Conservation (phyloP, 1,284 basidiomycete species). For the Athelia sp. region DNA sequence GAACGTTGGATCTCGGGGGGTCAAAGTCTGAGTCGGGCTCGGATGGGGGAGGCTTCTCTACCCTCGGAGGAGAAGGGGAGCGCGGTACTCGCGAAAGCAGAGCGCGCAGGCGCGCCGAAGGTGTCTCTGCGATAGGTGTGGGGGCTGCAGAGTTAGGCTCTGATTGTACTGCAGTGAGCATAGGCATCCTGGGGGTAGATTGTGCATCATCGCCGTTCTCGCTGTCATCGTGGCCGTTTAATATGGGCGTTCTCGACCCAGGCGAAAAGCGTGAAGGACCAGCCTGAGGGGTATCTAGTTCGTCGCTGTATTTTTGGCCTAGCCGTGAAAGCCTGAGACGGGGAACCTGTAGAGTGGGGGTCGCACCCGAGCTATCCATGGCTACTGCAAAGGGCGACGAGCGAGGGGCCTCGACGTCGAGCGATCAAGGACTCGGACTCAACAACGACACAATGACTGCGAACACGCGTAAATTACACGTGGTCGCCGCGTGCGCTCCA, state of each 20-base stretch:
- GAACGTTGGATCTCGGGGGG: slow-evolving; percentile 33
- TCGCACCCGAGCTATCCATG: neutral
- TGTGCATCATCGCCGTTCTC: slow-evolving; percentile 44
- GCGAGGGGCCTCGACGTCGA: neutral
- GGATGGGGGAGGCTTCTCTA: slow-evolving; percentile 34
- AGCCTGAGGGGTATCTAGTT: slow-evolving; percentile 27
- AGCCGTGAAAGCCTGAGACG: slow-evolving; percentile 41
- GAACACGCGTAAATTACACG: neutral
- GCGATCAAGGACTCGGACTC: neutral
- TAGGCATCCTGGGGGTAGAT: slow-evolving; percentile 42
- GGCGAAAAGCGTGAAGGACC: slow-evolving; percentile 35
- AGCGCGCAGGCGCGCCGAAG: slow-evolving; percentile 51
- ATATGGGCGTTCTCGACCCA: slow-evolving; percentile 5
- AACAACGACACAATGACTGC: neutral
- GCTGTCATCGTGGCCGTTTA: slow-evolving; percentile 28
- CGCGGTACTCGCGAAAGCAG: slow-evolving; percentile 42
- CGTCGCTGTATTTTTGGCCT: slow-evolving; percentile 22
- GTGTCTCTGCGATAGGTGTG: slow-evolving; percentile 33
- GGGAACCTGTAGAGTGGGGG: slow-evolving; percentile 21
- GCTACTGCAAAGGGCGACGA: neutral
- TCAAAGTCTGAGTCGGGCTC: slow-evolving; percentile 63
- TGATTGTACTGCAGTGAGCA: slow-evolving; percentile 2
- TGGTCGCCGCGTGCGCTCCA: no score
- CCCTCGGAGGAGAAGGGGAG: slow-evolving; percentile 24
- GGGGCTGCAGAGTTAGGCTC: slow-evolving; percentile 15